phyloP scores from a whole-genome alignment of 148 eudicot species.

The Rheum nobile region DNA sequence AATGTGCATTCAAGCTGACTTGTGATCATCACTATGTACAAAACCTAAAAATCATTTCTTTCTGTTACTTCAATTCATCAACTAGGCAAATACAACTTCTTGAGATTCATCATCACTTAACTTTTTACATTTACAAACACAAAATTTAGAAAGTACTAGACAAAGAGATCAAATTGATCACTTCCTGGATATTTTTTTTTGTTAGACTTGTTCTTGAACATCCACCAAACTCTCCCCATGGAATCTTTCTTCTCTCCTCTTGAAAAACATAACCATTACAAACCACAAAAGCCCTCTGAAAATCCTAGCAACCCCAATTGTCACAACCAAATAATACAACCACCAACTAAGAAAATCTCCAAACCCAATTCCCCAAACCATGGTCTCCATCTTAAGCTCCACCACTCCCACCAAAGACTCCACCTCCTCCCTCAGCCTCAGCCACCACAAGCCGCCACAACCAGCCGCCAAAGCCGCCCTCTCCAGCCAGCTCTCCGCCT shows the following conservation, averaged over 20 bases:
- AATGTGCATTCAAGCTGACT: neutral
- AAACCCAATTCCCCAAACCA: conserved; percentile 31
- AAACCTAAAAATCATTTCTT: neutral
- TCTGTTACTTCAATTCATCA: neutral
- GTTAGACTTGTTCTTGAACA: conserved; percentile 2
- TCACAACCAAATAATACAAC: conserved; percentile 61
- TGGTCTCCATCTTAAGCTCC: conserved; percentile 44
- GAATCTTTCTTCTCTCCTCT: neutral
- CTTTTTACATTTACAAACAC: neutral
- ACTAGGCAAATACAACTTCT: neutral
- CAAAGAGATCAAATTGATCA: neutral
- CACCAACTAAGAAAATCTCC: conserved; percentile 70
- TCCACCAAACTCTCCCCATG: neutral
- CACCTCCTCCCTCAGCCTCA: conserved; percentile 62
- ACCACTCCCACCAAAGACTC: conserved; percentile 60
- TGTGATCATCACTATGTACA: neutral
- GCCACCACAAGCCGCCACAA: conserved; percentile 62
- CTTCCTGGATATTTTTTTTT: too few species aligned
- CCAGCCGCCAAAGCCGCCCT: conserved; percentile 44
- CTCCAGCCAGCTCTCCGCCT: conserved; percentile 45
- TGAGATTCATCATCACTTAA: neutral
- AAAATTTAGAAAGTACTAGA: neutral
- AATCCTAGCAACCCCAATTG: conserved; percentile 55
- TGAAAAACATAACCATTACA: conserved; percentile 22
- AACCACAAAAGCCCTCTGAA: conserved; percentile 37